Evolutionary conservation across 352 stramenopile genomes (phyloP).

Genomic region (Phytophthora syringae): DNA sequence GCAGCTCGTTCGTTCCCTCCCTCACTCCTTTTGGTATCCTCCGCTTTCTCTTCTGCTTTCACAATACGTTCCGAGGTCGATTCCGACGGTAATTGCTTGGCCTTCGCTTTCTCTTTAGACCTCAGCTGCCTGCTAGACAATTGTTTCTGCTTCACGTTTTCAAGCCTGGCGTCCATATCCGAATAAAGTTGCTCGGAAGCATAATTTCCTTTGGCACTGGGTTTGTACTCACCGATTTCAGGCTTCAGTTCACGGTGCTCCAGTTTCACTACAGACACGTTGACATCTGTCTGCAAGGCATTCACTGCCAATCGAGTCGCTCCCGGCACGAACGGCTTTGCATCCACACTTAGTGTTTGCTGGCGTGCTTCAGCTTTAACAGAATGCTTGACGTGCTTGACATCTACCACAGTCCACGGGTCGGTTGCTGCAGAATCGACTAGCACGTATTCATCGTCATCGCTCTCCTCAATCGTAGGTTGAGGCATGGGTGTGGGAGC

Average conservation of each 20-base stretch:
- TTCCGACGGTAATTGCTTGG: constrained; percentile 9
- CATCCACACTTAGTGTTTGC: constrained; percentile 18
- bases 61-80: constrained; percentile 15
- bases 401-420: constrained; percentile 20
- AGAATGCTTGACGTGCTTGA: constrained; percentile 15
- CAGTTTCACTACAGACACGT: not conserved
- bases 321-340: constrained; percentile 23
- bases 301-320: not conserved
- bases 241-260: not conserved
- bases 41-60: constrained; percentile 1
- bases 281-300: not conserved
- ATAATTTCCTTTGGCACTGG: not conserved
- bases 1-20: not conserved
- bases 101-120: not conserved
- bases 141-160: constrained; percentile 4
- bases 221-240: not conserved
- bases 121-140: not conserved
- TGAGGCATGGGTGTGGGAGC: not conserved
- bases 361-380: constrained; percentile 8
- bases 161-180: not conserved
- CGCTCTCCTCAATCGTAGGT: not conserved
- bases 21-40: not conserved
- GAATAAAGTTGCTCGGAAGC: not conserved
- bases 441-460: constrained; percentile 25
- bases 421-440: constrained; percentile 17